Evolutionary conservation across 2,329 filamentous ascomycete genomes (phyloP), one percentile per base, ranked within the genome.

Genomic region (Venturia carpophila): DNA sequence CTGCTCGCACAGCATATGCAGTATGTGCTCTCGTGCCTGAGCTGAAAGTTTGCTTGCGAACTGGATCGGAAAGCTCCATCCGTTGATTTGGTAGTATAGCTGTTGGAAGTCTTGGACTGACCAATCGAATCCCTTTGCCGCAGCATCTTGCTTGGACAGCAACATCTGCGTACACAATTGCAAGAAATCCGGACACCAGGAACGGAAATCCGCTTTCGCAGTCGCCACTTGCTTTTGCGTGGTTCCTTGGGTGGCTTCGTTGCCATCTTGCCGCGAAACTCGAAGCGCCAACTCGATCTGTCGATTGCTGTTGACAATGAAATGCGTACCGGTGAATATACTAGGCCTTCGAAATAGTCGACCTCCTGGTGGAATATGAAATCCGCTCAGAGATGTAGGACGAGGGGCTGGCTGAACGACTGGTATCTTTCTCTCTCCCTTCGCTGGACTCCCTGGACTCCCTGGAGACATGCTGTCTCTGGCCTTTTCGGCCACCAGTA

Each of bases 381-480:
- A 52, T 15, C 24, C 24, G 4, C 6, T 34, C 30, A 34, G 6
- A 6, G 30, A 34, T 34, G 30, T 34, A 34, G 30, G 30, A 34
- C 30, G 30, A 34, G 30, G 3, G 3, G 6, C 30, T 34, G 30
- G 30, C 6, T 3, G 30, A 34, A 34, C 30, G 30, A 6, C 6
- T 34, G 30, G 30, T 34, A 11, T 11, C 39, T 41, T 15, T 41
- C 15, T 11, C 39, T 15, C 39, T 41, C 10, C 2, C 15, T 41
- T 34, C 30, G 30, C 30, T 34, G 6, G 30, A 34, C 30, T 34
- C 30, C 30, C 30, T 41, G 39, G 10, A 13, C 47, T 27, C 9
- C 21, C 24, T 27, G 47, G 47, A 17, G 47, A 52, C 47, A 52
- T 52, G 27, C 47, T 52, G 47, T 52, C 47, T 52, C 47, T 52